Conservation (phyloP, 2,329 filamentous ascomycete genomes). For the Hypomyces rosellus region DNA sequence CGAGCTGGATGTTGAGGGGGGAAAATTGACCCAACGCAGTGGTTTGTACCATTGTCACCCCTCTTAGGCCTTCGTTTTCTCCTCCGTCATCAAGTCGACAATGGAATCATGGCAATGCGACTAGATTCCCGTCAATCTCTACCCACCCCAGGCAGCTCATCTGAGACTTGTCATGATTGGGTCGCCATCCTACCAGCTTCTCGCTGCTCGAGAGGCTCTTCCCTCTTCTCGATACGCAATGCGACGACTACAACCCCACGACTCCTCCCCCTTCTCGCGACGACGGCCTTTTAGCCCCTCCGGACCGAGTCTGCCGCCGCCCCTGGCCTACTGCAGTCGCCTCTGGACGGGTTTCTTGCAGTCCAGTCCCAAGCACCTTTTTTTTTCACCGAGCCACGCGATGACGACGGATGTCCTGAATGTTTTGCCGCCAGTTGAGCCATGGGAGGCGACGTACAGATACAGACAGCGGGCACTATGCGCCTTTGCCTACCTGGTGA, state of each 20-base stretch:
- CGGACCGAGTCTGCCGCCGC: background rate
- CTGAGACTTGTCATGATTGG: conserved; percentile 10
- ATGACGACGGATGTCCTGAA: background rate
- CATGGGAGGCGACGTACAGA: background rate
- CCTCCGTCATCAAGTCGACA: conserved; percentile 3
- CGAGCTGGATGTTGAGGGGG: background rate
- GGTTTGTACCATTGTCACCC: conserved; percentile 1
- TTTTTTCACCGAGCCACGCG: conserved; percentile 6
- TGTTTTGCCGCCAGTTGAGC: conserved; percentile 7
- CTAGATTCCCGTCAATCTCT: conserved; percentile 4
- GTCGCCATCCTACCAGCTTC: conserved; percentile 3
- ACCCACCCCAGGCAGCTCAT: conserved; percentile 1
- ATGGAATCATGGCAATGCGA: conserved; percentile 4
- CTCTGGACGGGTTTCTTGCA: conserved; percentile 6
- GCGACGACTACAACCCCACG: conserved; percentile 2
- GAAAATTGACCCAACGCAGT: background rate
- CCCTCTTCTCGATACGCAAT: conserved; percentile 10
- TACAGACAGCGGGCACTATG: conserved; percentile 10
- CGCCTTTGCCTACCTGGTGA: background rate
- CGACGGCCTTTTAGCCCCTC: conserved; percentile 5
- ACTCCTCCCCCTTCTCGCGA: conserved; percentile 10
- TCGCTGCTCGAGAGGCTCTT: conserved; percentile 4
- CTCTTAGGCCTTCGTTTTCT: conserved; percentile 1
- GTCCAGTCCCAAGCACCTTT: conserved; percentile 6
- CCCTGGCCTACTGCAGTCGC: conserved; percentile 7